These are phyloP conservation scores for Hericium coralloides DNA, from an alignment of 768 basidiomycete genomes.

Conservation along the genomic window DNA sequence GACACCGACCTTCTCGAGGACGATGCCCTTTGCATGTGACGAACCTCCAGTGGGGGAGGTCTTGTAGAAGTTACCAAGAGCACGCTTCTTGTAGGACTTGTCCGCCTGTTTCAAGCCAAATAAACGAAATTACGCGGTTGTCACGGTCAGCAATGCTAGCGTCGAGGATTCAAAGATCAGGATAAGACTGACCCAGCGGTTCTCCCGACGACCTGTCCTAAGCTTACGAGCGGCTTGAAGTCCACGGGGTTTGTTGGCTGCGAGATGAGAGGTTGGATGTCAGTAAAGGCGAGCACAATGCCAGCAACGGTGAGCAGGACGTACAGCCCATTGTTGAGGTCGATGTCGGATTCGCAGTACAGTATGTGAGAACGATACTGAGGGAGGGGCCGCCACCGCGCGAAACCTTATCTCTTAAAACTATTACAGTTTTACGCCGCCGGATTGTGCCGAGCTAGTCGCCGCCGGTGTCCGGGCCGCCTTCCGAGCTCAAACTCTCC, in stretches of 20 bases:
- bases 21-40: conserved; percentile 99
- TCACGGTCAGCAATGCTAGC: not conserved
- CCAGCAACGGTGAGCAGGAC: conserved; percentile 26
- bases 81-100: conserved; percentile 98
- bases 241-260: conserved; percentile 98
- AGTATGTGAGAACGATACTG: not conserved
- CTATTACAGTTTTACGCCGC: conserved; percentile 31
- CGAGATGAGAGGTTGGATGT: not conserved
- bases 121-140: too few species aligned
- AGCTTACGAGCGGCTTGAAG: conserved; percentile 98
- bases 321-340: conserved; percentile 75
- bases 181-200: conserved; percentile 77
- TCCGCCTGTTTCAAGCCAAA: conserved; percentile 60
- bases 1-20: conserved; percentile 99
- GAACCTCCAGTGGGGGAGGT: conserved; percentile 99
- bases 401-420: conserved; percentile 11
- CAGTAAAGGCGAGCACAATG: conserved; percentile 8
- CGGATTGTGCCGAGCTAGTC: not conserved
- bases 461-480: too few species aligned
- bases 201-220: conserved; percentile 85
- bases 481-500: too few species aligned
- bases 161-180: not conserved
- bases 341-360: conserved; percentile 26
- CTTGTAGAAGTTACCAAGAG: conserved; percentile 98
- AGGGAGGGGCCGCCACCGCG: not conserved